Evolutionary conservation across 306 rosid genomes (phyloP).

Genomic region (Vachellia pachyceras): DNA sequence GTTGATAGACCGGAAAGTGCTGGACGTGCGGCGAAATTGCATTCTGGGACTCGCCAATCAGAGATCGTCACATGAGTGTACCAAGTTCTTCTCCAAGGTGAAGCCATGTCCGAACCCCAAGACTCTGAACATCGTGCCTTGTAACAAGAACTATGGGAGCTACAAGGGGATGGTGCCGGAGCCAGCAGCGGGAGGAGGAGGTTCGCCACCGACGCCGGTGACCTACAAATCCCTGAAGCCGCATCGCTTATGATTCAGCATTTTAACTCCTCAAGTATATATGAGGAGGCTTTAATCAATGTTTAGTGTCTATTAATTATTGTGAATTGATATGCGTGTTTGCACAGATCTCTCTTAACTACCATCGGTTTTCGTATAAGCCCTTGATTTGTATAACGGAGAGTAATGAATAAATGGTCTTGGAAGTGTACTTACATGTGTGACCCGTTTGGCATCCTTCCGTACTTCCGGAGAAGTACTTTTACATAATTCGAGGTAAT

Average conservation of each 20-base stretch:
- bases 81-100: constrained; percentile 26
- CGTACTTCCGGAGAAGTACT: background rate
- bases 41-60: constrained; percentile 60
- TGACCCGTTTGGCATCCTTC: background rate
- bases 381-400: background rate
- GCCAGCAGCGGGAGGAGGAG: background rate
- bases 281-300: background rate
- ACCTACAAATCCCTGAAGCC: constrained; percentile 54
- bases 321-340: background rate
- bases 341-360: background rate
- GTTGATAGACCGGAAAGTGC: constrained; percentile 45
- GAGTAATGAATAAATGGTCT: background rate
- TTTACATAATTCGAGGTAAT: too few relatives aligned
- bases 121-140: constrained; percentile 47
- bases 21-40: constrained; percentile 63
- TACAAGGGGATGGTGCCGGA: background rate
- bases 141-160: constrained; percentile 26
- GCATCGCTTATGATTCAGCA: constrained; percentile 29
- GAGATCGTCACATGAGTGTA: constrained; percentile 40
- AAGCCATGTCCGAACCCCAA: constrained; percentile 39
- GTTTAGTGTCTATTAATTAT: background rate
- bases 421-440: background rate
- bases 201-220: constrained; percentile 38
- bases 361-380: background rate
- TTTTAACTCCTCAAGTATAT: background rate